Evolutionary conservation across 1,284 basidiomycete genomes (phyloP).

Genomic region (Ganoderma lingzhi): DNA sequence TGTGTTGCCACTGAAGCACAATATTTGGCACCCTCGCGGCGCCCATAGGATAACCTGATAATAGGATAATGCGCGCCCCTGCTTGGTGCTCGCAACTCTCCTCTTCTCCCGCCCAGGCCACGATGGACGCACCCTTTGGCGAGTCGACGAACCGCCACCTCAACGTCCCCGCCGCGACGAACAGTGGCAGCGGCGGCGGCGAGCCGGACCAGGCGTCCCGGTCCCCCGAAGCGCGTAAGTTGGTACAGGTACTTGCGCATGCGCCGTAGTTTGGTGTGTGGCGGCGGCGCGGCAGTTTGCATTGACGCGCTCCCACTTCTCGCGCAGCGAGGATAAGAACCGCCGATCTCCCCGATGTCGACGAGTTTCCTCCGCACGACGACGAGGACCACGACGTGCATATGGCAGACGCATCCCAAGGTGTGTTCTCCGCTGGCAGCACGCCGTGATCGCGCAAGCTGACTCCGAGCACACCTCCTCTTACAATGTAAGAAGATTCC

Average conservation of each 20-base stretch:
- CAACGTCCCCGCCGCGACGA: background rate
- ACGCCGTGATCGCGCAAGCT: background rate
- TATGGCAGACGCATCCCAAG: slow-evolving; percentile 21
- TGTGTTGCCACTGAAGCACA: slow-evolving; percentile 3
- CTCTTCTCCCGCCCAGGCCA: background rate
- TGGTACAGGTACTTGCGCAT: too few species aligned
- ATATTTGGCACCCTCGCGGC: background rate
- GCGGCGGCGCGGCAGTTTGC: slow-evolving; percentile 17
- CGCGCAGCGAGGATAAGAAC: slow-evolving; percentile 31
- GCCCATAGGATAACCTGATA: background rate
- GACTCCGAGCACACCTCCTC: background rate
- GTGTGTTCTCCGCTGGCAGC: slow-evolving; percentile 12
- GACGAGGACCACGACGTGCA: slow-evolving; percentile 23
- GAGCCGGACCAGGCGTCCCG: slow-evolving; percentile 21
- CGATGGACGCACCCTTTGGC: slow-evolving; percentile 22
- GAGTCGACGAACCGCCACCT: slow-evolving; percentile 26
- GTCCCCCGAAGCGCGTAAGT: slow-evolving; percentile 35
- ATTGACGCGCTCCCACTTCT: slow-evolving; percentile 17
- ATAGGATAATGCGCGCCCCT: background rate
- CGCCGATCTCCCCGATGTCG: slow-evolving; percentile 32
- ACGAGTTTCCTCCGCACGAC: slow-evolving; percentile 14
- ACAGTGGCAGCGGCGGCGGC: background rate
- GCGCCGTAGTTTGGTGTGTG: slow-evolving; percentile 20
- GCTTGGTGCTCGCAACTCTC: background rate
- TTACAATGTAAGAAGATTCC: background rate